Base-by-base conservation (phyloP, 768 basidiomycete species). In the Mycena vitilis region DNA sequence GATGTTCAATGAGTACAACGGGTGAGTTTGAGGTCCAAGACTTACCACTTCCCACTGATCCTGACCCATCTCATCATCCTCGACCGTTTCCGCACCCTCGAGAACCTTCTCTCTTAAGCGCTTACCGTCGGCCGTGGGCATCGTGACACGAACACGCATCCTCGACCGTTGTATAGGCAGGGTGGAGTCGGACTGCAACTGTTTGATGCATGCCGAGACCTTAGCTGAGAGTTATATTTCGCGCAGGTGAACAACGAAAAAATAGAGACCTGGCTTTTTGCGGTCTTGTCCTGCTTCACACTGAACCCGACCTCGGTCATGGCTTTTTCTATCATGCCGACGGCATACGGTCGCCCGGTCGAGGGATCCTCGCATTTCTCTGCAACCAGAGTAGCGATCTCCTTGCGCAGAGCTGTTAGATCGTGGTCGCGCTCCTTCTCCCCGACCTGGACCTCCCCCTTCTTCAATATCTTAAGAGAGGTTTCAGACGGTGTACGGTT, bases 361-460 rank as follows among this genome's bases (percentile, higher is more conserved):
- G 86, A 81, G 1, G 98, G 98, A 75, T 99, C 96, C 25, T 99
- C 96, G 67, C 93, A 96, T 83, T 97, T 96, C 81, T 96, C 95
- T 8, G 96, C 92, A 4, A 99, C 95, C 45, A 96, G 87, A 0
- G 95, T 97, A 6, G 95, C 95, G 56, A 99, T 98, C 79, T 99
- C 98, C 72, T 82, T 86, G 61, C 94, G 90, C 52, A 98, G 77
- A 2, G 95, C 88, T 15, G 88, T 81, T 7, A 98, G 86, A 74
- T 97, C 94, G 70, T 98, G 95, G 60, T 95, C 92, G 25, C 98
- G 90, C 76, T 99, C 98, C 78, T 98, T 98, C 76, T 98, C 97
- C 45, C 94, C 94, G 37, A 99, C 94, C 82, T 99, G 98, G 2
- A 99, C 83, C 76, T 99, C 98, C 22, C 98, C 98, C 80, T 98